phyloP scores from a whole-genome alignment of 257 asterid genomes.

The Salvia splendens region DNA sequence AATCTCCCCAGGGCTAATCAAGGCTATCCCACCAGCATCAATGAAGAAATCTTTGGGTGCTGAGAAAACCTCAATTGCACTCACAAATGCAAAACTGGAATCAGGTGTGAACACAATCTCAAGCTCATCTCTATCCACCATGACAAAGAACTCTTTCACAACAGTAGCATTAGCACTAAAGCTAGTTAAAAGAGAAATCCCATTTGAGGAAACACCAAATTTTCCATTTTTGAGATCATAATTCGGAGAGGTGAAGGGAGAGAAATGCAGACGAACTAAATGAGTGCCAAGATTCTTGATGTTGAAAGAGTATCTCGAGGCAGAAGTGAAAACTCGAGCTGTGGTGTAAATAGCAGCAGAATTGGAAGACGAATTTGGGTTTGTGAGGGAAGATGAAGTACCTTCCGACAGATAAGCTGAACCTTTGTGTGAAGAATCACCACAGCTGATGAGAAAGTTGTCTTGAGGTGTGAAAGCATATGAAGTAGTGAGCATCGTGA shows the following conservation, averaged over 20 bases:
- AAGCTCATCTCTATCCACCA: constrained; percentile 52
- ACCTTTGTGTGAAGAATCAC: constrained; percentile 49
- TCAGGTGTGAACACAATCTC: constrained; percentile 56
- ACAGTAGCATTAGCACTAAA: constrained; percentile 38
- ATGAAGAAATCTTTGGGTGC: constrained; percentile 66
- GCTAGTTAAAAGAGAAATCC: constrained; percentile 42
- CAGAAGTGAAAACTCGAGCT: constrained; percentile 62
- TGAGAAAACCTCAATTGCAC: constrained; percentile 74
- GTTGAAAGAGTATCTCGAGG: constrained; percentile 46
- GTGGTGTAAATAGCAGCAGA: constrained; percentile 46
- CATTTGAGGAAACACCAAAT: constrained; percentile 63
- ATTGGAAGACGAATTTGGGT: constrained; percentile 45
- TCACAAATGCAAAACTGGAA: constrained; percentile 59
- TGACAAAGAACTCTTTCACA: constrained; percentile 61
- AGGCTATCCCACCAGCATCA: constrained; percentile 49
- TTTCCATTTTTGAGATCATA: constrained; percentile 47
- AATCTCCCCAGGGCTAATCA: constrained; percentile 52
- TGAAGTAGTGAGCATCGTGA: no score
- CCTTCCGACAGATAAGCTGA: constrained; percentile 49
- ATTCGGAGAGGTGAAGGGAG: constrained; percentile 48
- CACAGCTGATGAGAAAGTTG: constrained; percentile 70
- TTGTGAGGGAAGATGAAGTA: constrained; percentile 49
- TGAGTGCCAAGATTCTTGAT: constrained; percentile 66
- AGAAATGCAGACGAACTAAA: constrained; percentile 71
- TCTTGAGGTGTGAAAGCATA: constrained; percentile 65